Percentiles rank a stretch among this genome's conserved stretches.
phyloP scores from a whole-genome alignment of 192 early-diverging fungal genomes.

The Radiomyces spectabilis region DNA sequence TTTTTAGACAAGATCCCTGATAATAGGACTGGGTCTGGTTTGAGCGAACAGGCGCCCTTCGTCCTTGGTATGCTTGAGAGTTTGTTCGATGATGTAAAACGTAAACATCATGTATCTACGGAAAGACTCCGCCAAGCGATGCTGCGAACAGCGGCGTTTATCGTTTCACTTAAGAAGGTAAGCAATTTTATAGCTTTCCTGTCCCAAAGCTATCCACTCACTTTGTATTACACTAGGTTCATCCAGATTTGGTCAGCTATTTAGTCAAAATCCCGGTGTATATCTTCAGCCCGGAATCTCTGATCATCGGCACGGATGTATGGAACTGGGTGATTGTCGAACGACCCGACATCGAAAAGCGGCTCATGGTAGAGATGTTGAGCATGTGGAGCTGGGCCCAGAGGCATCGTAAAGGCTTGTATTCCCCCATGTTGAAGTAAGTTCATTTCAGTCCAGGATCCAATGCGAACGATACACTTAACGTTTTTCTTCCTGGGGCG shows the following conservation, averaged over 20 bases:
- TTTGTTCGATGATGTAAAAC: slow-evolving; percentile 33
- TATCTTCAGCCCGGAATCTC: slow-evolving; percentile 66
- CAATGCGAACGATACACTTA: no score
- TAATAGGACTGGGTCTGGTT: no score
- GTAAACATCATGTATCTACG: slow-evolving; percentile 31
- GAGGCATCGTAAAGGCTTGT: slow-evolving; percentile 76
- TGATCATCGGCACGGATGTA: slow-evolving; percentile 79
- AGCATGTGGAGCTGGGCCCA: slow-evolving; percentile 79
- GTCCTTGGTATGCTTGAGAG: slow-evolving; percentile 24
- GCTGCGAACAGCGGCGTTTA: slow-evolving; percentile 45
- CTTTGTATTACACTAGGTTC: slow-evolving; percentile 33
- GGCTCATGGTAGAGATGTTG: slow-evolving; percentile 80
- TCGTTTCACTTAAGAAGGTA: no score
- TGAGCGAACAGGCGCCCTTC: slow-evolving; percentile 26
- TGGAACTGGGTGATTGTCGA: slow-evolving; percentile 88
- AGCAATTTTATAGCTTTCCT: no score
- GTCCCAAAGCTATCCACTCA: no score
- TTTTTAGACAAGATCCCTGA: no score
- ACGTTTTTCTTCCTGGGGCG: no score
- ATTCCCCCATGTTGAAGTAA: slow-evolving; percentile 47
- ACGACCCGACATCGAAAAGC: slow-evolving; percentile 59
- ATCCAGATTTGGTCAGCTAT: slow-evolving; percentile 71
- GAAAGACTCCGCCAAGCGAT: slow-evolving; percentile 42
- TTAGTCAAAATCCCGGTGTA: slow-evolving; percentile 83
- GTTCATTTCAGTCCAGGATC: no score